Base-by-base conservation (phyloP, 441 rosid genomes). In the Aquilaria agallochum region DNA sequence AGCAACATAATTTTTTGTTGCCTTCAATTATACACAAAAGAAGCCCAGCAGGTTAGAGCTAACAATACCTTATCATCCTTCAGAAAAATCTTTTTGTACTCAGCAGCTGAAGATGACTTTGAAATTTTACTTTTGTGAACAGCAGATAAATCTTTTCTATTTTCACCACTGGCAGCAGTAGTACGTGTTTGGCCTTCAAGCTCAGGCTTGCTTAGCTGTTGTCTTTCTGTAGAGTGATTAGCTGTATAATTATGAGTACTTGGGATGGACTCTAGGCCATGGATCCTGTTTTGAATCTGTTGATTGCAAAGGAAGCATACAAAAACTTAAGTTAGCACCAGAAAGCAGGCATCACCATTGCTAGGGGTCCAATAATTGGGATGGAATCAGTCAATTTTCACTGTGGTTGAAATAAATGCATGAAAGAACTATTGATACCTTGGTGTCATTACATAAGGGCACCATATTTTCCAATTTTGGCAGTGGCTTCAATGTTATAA, bases 401-500 rank as follows among this genome's bases (percentile, higher is more conserved):
- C 42, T 36, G 4, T 36, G 0, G 4, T 36, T 7, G 7, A 5
- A 34, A 1, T 36, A 1, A 7, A 34, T 5, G 40, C 40, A 34
- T 34, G 40, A 3, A 34, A 54, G 46, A 64, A 53, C 55, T 15
- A 61, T 57, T n/a, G 27, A 68, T 71, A 78, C 81, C 76, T 77
- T 69, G 36, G 70, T 58, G 67, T 31, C 55, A 59, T 57, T 63
- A 49, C 66, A 15, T 64, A 65, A 48, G 71, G 62, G 59, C 47
- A 62, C 67, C 66, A 52, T 70, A 62, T 66, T 64, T 45, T 15
- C 68, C 61, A 27, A 65, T 53, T 70, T 59, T 33, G 46, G 30
- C 31, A 76, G 47, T 63, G 78, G 74, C 74, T 70, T 74, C 60
- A 50, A 47, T 69, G 68, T 63, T 64, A 64, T 50, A 44, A 69